Conservation (phyloP, 1,139 yeast genomes). For the Candida pseudoviswanathii region DNA sequence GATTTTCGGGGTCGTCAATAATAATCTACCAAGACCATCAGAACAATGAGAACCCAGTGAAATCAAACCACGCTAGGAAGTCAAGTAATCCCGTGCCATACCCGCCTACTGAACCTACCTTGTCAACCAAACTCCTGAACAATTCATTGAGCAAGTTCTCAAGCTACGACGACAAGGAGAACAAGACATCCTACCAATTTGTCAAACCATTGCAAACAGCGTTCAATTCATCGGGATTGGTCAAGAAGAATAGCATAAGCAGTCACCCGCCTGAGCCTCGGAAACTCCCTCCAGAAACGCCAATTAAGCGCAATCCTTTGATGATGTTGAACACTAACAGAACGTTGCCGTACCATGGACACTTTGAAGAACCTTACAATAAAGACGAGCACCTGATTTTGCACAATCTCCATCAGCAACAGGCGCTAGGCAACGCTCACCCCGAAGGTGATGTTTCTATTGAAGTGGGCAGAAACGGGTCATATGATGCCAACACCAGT, state of each 20-base stretch:
- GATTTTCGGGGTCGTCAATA: slow-evolving; percentile 19
- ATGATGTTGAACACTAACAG: slow-evolving; percentile 34
- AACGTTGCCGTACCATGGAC: slow-evolving; percentile 5
- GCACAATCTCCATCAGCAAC: slow-evolving; percentile 3
- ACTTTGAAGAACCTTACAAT: not conserved
- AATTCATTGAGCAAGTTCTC: slow-evolving; percentile 1
- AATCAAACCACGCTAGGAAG: slow-evolving; percentile 1
- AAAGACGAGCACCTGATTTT: not conserved
- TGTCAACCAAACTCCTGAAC: not conserved
- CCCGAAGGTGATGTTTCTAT: slow-evolving; percentile 27
- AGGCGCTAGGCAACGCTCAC: slow-evolving; percentile 12
- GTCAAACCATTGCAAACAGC: slow-evolving; percentile 88
- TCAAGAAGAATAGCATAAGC: slow-evolving; percentile 64
- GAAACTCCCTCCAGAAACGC: slow-evolving; percentile 73
- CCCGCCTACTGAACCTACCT: slow-evolving; percentile 4
- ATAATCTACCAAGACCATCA: slow-evolving; percentile 21
- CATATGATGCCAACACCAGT: slow-evolving; percentile 13
- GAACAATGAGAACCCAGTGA: slow-evolving; percentile 3
- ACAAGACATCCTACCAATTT: slow-evolving; percentile 57
- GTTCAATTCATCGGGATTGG: slow-evolving; percentile 72
- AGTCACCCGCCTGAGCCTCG: slow-evolving; percentile 22
- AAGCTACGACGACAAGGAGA: slow-evolving; percentile 36
- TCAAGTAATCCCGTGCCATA: slow-evolving; percentile 5
- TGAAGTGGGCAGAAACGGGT: slow-evolving; percentile 44
- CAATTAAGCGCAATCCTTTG: slow-evolving; percentile 66